Base-by-base conservation (phyloP, 495 filamentous ascomycete genomes). In the Physcia stellaris region DNA sequence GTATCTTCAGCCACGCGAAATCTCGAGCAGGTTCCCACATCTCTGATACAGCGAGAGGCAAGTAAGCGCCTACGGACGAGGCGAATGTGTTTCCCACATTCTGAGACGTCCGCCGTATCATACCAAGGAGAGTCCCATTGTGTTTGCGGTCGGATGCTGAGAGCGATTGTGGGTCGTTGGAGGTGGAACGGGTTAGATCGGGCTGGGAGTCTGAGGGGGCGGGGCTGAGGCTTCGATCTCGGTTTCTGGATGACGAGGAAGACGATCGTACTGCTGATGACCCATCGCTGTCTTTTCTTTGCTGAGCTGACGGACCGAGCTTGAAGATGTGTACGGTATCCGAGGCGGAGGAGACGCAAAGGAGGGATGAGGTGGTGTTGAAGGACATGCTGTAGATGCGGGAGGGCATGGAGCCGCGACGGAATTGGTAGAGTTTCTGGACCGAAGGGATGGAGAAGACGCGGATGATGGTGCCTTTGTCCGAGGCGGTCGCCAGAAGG, bases 311-410 rank as follows among this genome's bases (percentile, higher is more conserved):
- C 15, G 39, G 19, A 28, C 61, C 67, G 30, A 96, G 64, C 29
- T 87, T 84, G 60, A 96, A 98, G 35, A 98, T 78, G 52, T 98
- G 90, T n/a, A 98, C 80, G 10, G 90, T 98, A 51, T 98, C 92
- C 0, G 86, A 88, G 2, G 85, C 85, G 7, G 88, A 95, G 10
- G 88, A 95, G 39, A 96, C 86, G 50, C 86, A 94, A 24, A 98
- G 77, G 2, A 98, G 69, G 5, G 88, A 90, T 3, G 86, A 92
- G 23, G 80, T 86, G 12, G 84, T 72, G 56, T 98, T 98, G 66
- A 96, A 98, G n/a, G 85, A 90, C 90, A 98, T 95, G 74, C 86
- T 92, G 58, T 82, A 94, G 42, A 98, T 96, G 16, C 81, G 76
- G 3, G 85, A 83, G 0, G 90, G 90, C 58, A 93, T 93, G 7